Conservation (phyloP, 257 asterid species). For the Cinchona pubescens region DNA sequence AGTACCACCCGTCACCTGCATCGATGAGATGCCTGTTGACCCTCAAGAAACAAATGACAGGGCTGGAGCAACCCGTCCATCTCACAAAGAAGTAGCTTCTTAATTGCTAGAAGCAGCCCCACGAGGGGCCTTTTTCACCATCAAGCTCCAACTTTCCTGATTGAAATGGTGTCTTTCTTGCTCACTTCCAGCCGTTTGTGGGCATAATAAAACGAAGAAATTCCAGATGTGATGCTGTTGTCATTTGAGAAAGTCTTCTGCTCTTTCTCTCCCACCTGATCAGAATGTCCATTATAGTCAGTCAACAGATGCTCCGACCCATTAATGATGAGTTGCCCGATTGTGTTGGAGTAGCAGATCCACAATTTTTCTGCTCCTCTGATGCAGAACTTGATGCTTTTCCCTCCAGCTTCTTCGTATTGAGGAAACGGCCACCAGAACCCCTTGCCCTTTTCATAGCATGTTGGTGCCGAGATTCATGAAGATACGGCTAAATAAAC, state of each 20-base stretch:
- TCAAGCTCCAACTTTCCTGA: constrained; percentile 41
- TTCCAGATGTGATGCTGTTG: constrained; percentile 23
- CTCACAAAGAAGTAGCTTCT: constrained; percentile 22
- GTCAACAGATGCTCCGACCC: constrained; percentile 35
- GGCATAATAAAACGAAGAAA: constrained; percentile 25
- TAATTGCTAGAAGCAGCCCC: constrained; percentile 43
- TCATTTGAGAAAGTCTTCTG: constrained; percentile 30
- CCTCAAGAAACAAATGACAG: constrained; percentile 6
- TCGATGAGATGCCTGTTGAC: background rate
- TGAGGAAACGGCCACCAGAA: constrained; percentile 78
- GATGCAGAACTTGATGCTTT: constrained; percentile 25
- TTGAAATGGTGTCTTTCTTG: constrained; percentile 25
- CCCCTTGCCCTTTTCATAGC: constrained; percentile 83
- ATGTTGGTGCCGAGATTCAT: constrained; percentile 75
- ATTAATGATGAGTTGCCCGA: constrained; percentile 46
- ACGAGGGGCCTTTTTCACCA: constrained; percentile 37
- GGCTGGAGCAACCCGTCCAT: constrained; percentile 11
- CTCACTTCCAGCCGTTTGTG: constrained; percentile 30
- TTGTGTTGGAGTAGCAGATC: constrained; percentile 29
- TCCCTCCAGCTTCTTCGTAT: constrained; percentile 47
- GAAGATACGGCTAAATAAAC: constrained; percentile 68
- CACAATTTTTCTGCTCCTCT: constrained; percentile 31
- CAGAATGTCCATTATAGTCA: constrained; percentile 31
- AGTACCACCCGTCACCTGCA: constrained; percentile 1
- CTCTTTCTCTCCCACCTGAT: constrained; percentile 28